These are phyloP conservation scores for Cymbidium sinense DNA, from an alignment of 106 monocot species.

Conservation along the genomic window DNA sequence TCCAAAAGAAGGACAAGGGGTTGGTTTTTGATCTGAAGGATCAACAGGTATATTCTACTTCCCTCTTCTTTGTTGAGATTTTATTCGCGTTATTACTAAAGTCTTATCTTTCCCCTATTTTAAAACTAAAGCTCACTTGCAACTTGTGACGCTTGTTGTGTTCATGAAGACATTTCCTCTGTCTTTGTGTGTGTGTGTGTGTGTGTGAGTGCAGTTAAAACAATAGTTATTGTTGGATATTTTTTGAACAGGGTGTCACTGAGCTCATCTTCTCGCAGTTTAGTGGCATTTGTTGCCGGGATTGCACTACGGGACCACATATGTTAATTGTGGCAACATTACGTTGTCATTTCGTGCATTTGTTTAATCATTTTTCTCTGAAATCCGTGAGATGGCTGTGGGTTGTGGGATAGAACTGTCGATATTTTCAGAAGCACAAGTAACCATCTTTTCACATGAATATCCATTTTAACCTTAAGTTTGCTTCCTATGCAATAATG, in stretches of 20 bases:
- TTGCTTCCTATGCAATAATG: no score
- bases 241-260: neutral
- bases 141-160: neutral
- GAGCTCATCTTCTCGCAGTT: neutral
- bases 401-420: neutral
- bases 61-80: neutral
- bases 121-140: neutral
- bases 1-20: slow-evolving; percentile 49
- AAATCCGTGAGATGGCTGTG: neutral
- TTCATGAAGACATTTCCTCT: neutral
- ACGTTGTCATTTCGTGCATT: neutral
- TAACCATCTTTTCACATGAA: neutral
- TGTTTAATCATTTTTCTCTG: neutral
- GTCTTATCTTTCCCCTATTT: neutral
- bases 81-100: neutral
- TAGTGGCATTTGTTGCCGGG: neutral
- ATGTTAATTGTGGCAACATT: neutral
- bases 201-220: neutral
- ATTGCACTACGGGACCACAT: neutral
- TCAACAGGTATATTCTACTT: slow-evolving; percentile 28
- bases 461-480: no score
- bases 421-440: neutral
- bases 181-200: no score
- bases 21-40: slow-evolving; percentile 48
- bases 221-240: neutral